A percentile compares a stretch with the other conserved stretches of the same genome.
Evolutionary conservation across 257 asterid genomes (phyloP).

Genomic region (Solanum corneliomulleri): DNA sequence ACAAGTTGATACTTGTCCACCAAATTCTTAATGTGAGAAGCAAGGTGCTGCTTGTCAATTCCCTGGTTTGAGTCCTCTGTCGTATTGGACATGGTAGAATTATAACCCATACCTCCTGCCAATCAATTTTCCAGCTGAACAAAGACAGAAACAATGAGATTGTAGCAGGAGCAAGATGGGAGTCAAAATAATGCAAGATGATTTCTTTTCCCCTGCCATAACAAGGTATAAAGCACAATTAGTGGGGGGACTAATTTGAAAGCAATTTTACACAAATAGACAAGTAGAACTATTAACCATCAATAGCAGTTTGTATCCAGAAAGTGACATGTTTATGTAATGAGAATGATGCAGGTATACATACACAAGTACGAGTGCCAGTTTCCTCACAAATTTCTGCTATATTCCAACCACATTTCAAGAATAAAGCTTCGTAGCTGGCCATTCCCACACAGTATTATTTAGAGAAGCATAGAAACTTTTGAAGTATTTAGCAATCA

Average conservation of each 20-base stretch:
- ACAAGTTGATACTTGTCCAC: conserved; percentile 72
- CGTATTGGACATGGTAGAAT: not conserved
- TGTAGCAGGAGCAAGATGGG: not conserved
- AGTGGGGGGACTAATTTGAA: not conserved
- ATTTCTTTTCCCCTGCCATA: not conserved
- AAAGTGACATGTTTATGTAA: not conserved
- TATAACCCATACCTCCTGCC: not conserved
- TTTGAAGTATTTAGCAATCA: not conserved
- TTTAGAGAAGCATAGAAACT: not conserved
- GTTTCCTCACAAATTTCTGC: not conserved
- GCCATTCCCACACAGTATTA: not conserved
- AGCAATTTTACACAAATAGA: not conserved
- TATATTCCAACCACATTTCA: not conserved
- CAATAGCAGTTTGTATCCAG: not conserved
- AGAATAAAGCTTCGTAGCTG: not conserved
- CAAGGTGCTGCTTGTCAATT: conserved; percentile 47
- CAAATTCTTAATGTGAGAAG: conserved; percentile 51
- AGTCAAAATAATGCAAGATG: not conserved
- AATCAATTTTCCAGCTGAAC: not conserved
- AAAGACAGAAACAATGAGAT: not conserved
- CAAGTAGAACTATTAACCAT: not conserved
- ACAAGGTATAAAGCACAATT: not conserved
- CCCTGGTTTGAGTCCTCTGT: not conserved
- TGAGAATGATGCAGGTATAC: not conserved
- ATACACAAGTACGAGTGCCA: not conserved